Conservation (phyloP, 768 basidiomycete genomes). For the Boletus edulis region DNA sequence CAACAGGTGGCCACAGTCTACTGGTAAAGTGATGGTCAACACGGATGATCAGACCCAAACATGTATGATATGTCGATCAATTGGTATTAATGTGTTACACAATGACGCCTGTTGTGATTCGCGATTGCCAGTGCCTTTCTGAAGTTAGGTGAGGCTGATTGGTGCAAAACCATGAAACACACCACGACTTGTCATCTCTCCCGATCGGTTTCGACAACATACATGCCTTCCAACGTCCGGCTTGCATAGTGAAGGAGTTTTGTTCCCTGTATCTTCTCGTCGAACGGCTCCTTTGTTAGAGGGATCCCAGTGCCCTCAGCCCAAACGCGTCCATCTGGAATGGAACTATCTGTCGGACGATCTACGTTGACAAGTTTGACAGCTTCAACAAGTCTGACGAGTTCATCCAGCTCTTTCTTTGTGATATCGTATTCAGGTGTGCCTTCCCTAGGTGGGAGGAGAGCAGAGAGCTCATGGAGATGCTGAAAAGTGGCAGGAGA, state of each 20-base stretch:
- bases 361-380: conserved; percentile 58
- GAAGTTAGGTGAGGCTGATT: not conserved
- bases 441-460: conserved; percentile 60
- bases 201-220: conserved; percentile 55
- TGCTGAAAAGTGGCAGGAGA: conserved; percentile 54
- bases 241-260: conserved; percentile 51
- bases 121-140: not conserved
- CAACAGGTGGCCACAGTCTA: conserved; percentile 82
- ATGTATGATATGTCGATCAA: conserved; percentile 5
- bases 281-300: conserved; percentile 20
- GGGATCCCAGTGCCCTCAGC: conserved; percentile 37
- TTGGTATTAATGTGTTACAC: not conserved
- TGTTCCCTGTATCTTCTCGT: conserved; percentile 36
- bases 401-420: conserved; percentile 62
- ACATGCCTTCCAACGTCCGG: conserved; percentile 48
- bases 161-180: not conserved
- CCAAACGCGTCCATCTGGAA: conserved; percentile 45
- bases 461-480: conserved; percentile 71
- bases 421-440: conserved; percentile 50
- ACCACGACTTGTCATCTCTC: conserved; percentile 17
- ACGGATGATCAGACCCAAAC: too few relatives aligned
- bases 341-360: conserved; percentile 22
- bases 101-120: too few relatives aligned
- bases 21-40: conserved; percentile 29
- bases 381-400: conserved; percentile 77